Base-by-base conservation (phyloP, 2,329 filamentous ascomycete species). In the Grosmannia penicillata region DNA sequence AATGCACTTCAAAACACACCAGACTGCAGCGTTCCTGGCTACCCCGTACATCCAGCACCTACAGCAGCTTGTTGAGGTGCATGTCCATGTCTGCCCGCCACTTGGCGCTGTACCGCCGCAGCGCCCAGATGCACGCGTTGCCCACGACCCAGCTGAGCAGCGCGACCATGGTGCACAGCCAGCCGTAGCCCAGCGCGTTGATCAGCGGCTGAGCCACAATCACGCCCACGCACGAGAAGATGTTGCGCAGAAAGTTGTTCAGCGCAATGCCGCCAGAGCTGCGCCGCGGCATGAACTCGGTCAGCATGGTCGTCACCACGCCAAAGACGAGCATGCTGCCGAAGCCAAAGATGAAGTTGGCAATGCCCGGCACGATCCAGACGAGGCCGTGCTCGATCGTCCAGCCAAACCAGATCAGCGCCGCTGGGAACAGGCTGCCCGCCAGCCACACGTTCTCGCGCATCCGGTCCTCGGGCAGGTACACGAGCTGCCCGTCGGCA, bases 231-330 rank as follows among this genome's bases (percentile, higher is more conserved):
- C 79, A 86, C 36, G 72, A 76, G 49, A 86, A 77, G 28, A 86
- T 82, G 48, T 89, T 91, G 34, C 83, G 65, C 37, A 83, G 65
- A 50, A 89, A 83, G 53, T 89, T 89, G 56, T 89, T 87, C 31
- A 87, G 63, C 0, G 83, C 84, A 4, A 89, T 80, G 1, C 82
- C 82, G 10, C 72, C 72, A 4, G 75, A 81, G 36, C 77, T 78
- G 45, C 70, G 67, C 30, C 72, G 68, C 13, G 81, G 81, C 66
- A 89, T 78, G 51, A 89, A 86, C 52, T 91, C 83, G 0, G 83
- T 89, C 47, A 91, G 62, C 80, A 91, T 86, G 0, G 84, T 91
- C 0, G 82, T 86, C 0, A 73, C 66, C 48, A 75, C 69, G 35
- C 73, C 70, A 57, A 83, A 86, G 23, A 86, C 76, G 4, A 91